A percentile compares a stretch with the other conserved stretches of the same genome.
These are phyloP conservation scores for Leptographium lundbergii DNA, from an alignment of 2,329 filamentous ascomycete species.

Conservation along the genomic window DNA sequence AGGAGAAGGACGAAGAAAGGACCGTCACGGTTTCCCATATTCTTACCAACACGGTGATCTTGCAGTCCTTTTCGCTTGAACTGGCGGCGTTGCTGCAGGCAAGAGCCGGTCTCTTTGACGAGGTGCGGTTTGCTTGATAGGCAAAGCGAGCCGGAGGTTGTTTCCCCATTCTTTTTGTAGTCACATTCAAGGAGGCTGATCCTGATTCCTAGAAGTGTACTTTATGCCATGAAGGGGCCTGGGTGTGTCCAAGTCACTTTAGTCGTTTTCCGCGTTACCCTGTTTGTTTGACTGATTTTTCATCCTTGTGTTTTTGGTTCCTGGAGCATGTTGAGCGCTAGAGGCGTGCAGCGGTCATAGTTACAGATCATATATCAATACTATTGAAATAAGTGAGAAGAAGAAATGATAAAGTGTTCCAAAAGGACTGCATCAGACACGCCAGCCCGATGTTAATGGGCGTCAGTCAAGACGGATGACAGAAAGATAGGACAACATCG, in stretches of 20 bases:
- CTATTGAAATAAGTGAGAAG: too few species aligned
- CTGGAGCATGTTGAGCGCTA: not conserved
- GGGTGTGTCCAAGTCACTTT: not conserved
- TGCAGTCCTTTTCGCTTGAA: slow-evolving; percentile 72
- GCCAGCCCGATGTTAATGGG: too few species aligned
- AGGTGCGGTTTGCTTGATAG: slow-evolving; percentile 49
- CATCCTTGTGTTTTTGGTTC: not conserved
- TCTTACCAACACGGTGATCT: slow-evolving; percentile 64
- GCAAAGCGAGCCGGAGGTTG: not conserved
- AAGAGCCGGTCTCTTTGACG: slow-evolving; percentile 61
- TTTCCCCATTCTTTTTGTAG: not conserved
- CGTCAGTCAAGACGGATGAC: too few species aligned
- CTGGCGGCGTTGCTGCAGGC: slow-evolving; percentile 63
- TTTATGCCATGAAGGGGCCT: not conserved
- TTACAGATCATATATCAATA: too few species aligned
- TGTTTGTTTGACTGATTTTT: not conserved
- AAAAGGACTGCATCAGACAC: too few species aligned
- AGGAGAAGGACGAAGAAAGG: slow-evolving; percentile 17
- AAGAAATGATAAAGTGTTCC: too few species aligned
- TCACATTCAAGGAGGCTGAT: not conserved
- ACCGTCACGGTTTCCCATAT: slow-evolving; percentile 63
- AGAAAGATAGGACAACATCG: too few species aligned
- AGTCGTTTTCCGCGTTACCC: not conserved
- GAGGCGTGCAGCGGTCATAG: not conserved
- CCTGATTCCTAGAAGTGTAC: not conserved